A percentile compares a stretch with the other conserved stretches of the same genome.
Conservation (phyloP, 1,284 basidiomycete genomes). For the Malassezia slooffiae region DNA sequence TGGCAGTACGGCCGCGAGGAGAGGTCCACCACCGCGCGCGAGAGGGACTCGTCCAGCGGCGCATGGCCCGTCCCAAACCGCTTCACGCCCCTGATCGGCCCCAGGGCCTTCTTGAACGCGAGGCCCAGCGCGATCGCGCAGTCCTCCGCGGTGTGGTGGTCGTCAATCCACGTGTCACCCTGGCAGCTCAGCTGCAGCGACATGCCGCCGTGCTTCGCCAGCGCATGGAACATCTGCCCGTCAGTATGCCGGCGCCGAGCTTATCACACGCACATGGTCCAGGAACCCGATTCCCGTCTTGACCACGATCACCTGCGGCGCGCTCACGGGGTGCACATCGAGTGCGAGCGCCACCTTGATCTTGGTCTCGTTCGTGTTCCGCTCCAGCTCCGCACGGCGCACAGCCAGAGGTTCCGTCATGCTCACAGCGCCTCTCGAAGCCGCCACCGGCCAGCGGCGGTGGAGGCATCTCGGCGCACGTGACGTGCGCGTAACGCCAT, state of each 20-base stretch:
- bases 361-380: conserved; percentile 85
- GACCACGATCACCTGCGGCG: conserved; percentile 68
- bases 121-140: conserved; percentile 81
- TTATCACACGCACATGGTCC: conserved; percentile 65
- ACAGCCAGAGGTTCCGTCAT: too few relatives aligned
- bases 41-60: conserved; percentile 79
- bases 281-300: conserved; percentile 95
- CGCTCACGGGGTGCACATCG: conserved; percentile 61
- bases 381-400: conserved; percentile 61
- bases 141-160: conserved; percentile 96
- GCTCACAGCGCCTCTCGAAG: too few relatives aligned
- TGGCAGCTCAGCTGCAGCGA: conserved; percentile 78
- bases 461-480: too few relatives aligned
- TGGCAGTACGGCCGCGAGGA: conserved; percentile 93
- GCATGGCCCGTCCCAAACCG: conserved; percentile 94
- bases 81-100: conserved; percentile 83
- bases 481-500: too few relatives aligned
- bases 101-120: conserved; percentile 89
- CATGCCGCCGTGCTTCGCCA: conserved; percentile 47
- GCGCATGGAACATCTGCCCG: conserved; percentile 43
- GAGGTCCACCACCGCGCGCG: conserved; percentile 92
- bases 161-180: conserved; percentile 94
- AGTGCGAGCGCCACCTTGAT: conserved; percentile 73
- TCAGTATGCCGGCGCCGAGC: not conserved
- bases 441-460: too few relatives aligned